phyloP scores from a whole-genome alignment of 1,284 basidiomycete species.

The Rhodofomes roseus region DNA sequence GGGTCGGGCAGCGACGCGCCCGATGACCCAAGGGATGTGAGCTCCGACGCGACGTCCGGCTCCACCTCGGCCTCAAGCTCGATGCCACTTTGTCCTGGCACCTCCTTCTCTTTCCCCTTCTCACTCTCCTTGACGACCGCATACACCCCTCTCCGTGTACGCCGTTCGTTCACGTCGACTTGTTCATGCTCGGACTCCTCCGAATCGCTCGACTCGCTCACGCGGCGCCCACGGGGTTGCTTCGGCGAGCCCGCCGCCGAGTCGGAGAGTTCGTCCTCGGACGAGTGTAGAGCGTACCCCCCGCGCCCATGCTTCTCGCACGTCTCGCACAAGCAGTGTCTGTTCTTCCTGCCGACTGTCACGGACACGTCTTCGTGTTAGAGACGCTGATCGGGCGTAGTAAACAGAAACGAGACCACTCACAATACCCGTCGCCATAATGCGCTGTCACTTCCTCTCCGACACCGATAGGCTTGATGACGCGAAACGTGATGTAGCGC shows the following conservation, averaged over 20 bases:
- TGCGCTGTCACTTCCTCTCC: conserved; percentile 88
- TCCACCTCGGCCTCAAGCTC: conserved; percentile 49
- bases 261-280: conserved; percentile 43
- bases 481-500: conserved; percentile 85
- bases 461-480: conserved; percentile 72
- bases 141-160: conserved; percentile 76
- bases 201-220: conserved; percentile 21
- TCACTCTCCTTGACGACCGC: conserved; percentile 57
- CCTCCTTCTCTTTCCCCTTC: conserved; percentile 52
- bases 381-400: conserved; percentile 1
- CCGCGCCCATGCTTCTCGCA: conserved; percentile 78
- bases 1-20: conserved; percentile 16
- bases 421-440: conserved; percentile 83
- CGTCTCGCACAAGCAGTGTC: conserved; percentile 86
- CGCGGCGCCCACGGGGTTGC: conserved; percentile 26
- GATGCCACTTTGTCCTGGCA: conserved; percentile 29
- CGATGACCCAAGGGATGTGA: conserved; percentile 40
- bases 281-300: conserved; percentile 62
- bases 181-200: conserved; percentile 38
- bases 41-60: conserved; percentile 35
- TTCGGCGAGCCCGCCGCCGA: conserved; percentile 36
- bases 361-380: neutral
- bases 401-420: conserved; percentile 30
- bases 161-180: conserved; percentile 62
- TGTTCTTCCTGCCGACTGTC: conserved; percentile 81